These are phyloP conservation scores for Davidsoniella virescens DNA, from an alignment of 2,329 filamentous ascomycete species.

Conservation along the genomic window DNA sequence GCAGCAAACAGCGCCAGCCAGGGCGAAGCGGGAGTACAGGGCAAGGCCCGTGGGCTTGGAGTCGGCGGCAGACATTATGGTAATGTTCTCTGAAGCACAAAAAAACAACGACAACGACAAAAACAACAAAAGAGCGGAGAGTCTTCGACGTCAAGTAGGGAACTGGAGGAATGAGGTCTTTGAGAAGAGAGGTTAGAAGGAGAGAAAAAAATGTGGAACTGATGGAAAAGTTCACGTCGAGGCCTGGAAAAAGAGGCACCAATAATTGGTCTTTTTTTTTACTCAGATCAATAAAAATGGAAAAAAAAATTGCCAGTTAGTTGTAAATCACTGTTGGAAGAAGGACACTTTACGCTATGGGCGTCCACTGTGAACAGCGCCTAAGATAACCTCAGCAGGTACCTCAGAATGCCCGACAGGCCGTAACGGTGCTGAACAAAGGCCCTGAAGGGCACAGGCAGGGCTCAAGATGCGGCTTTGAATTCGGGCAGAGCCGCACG, in stretches of 20 bases:
- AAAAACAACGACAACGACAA: constrained; percentile 15
- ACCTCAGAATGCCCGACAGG: no score
- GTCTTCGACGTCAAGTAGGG: constrained; percentile 11
- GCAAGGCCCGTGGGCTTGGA: constrained; percentile 34
- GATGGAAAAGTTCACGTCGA: constrained; percentile 1
- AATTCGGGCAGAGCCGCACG: not conserved
- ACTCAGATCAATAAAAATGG: no score
- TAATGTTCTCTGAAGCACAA: constrained; percentile 15
- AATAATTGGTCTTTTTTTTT: constrained; percentile 1
- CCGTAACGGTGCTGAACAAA: no score
- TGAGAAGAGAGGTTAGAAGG: constrained; percentile 1
- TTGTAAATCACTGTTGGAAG: no score
- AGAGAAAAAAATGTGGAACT: constrained; percentile 1
- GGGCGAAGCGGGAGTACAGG: constrained; percentile 92
- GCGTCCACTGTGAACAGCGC: no score
- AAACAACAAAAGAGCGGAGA: constrained; percentile 19
- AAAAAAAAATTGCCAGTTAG: no score
- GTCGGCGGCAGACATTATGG: constrained; percentile 28
- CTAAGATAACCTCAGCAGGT: no score
- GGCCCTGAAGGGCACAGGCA: no score
- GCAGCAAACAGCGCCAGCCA: constrained; percentile 95
- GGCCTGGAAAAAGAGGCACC: constrained; percentile 10
- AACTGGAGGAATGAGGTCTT: constrained; percentile 6
- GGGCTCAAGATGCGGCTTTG: not conserved
- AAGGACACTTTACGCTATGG: no score